These are phyloP conservation scores for Coniochaeta ligniaria DNA, from an alignment of 2,329 filamentous ascomycete genomes.

Conservation along the genomic window DNA sequence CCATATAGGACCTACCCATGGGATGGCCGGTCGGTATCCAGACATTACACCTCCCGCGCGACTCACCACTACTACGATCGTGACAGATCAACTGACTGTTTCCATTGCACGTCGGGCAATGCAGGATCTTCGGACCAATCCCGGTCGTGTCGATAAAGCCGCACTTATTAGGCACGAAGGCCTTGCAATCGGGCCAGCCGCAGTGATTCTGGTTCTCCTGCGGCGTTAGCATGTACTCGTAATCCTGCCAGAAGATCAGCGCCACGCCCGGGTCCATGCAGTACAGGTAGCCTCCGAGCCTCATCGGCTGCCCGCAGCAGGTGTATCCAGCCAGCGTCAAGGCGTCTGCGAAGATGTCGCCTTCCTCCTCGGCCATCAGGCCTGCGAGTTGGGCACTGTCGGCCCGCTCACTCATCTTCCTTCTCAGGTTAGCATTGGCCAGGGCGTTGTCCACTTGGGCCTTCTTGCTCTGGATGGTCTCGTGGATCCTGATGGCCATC, in stretches of 20 bases:
- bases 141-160: background rate
- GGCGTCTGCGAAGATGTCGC: background rate
- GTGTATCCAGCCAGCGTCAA: background rate
- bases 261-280: background rate
- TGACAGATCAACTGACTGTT: background rate
- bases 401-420: too few species aligned
- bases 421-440: background rate
- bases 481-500: background rate
- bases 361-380: background rate
- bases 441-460: background rate
- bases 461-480: background rate
- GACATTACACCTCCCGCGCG: background rate
- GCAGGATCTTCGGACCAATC: background rate
- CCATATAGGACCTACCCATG: background rate
- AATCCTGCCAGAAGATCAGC: background rate
- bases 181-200: background rate
- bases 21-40: background rate
- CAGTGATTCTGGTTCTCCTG: background rate
- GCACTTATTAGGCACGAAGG: background rate
- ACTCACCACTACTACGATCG: background rate
- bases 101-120: background rate
- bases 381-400: background rate
- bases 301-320: background rate
- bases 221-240: background rate
- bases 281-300: background rate